Evolutionary conservation across 495 filamentous ascomycete genomes (phyloP).

Genomic region (Lentithecium fluviatile): DNA sequence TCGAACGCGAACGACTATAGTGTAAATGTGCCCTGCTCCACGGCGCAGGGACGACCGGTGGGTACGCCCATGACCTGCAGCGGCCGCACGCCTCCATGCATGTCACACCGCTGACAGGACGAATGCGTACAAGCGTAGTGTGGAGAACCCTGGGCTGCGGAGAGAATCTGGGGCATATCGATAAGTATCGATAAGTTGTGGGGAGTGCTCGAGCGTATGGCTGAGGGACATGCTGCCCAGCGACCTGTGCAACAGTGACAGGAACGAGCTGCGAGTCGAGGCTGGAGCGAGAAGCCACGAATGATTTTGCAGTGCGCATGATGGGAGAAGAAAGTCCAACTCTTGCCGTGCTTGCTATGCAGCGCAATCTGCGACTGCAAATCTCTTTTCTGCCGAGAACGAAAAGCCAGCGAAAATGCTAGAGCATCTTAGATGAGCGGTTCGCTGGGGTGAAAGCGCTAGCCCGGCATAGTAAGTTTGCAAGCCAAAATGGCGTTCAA

Average conservation of each 20-base stretch:
- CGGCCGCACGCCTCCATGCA: conserved; percentile 14
- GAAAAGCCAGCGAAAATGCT: not conserved
- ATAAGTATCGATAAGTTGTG: conserved; percentile 31
- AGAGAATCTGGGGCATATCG: conserved; percentile 29
- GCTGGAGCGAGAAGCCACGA: conserved; percentile 19
- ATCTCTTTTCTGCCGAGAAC: not conserved
- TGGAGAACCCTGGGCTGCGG: conserved; percentile 21
- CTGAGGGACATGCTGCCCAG: conserved; percentile 26
- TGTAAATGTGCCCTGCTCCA: no score
- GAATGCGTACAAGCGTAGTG: conserved; percentile 25
- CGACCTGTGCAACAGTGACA: conserved; percentile 9
- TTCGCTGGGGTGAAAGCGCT: conserved; percentile 2
- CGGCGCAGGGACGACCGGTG: not conserved
- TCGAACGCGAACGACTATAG: no score
- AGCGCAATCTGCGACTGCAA: not conserved
- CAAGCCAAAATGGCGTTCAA: conserved; percentile 1
- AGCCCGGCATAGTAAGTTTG: conserved; percentile 14
- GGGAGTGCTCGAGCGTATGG: conserved; percentile 23
- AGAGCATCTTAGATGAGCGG: not conserved
- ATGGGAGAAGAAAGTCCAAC: not conserved
- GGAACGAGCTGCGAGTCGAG: conserved; percentile 6
- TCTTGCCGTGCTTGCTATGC: not conserved
- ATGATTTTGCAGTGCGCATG: not conserved
- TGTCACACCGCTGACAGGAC: conserved; percentile 22
- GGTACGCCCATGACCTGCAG: conserved; percentile 3